Evolutionary conservation across 495 filamentous ascomycete species (phyloP).

Genomic region (Penicillium flavigenum): DNA sequence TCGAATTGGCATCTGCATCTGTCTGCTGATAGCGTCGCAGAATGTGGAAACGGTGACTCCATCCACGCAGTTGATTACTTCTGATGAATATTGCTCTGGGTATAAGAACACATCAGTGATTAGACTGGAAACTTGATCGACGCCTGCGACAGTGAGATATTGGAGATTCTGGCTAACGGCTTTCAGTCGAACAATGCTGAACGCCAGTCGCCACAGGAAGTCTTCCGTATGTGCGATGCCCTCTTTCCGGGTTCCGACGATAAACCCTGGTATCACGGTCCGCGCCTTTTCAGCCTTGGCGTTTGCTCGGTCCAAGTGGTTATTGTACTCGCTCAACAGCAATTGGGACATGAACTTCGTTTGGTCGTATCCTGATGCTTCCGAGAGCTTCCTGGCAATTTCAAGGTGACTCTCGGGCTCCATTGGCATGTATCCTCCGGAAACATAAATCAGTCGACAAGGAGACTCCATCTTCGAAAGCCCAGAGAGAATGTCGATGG

Average conservation of each 20-base stretch:
- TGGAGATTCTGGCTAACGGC: constrained; percentile 1
- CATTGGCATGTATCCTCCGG: constrained; percentile 25
- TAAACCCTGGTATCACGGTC: too few species aligned
- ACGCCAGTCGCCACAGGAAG: constrained; percentile 15
- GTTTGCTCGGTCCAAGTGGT: too few species aligned
- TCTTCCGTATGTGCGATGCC: too few species aligned
- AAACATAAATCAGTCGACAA: constrained; percentile 25
- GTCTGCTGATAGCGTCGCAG: background rate
- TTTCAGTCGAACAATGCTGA: constrained; percentile 23
- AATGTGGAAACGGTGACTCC: background rate
- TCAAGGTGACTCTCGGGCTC: constrained; percentile 12
- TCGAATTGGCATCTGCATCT: background rate
- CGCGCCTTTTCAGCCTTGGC: too few species aligned
- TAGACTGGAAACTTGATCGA: constrained; percentile 9
- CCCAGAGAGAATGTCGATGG: constrained; percentile 21
- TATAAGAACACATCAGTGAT: background rate
- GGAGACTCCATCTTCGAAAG: constrained; percentile 1
- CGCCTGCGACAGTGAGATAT: constrained; percentile 13
- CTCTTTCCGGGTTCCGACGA: too few species aligned
- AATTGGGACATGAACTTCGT: too few species aligned
- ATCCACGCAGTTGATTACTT: background rate
- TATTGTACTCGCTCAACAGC: too few species aligned
- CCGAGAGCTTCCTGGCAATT: constrained; percentile 8
- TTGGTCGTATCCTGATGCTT: constrained; percentile 7
- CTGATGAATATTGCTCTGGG: background rate